A percentile compares a stretch with the other conserved stretches of the same genome.
phyloP scores from a whole-genome alignment of 2,329 filamentous ascomycete species.

The Aspergillus candidus region DNA sequence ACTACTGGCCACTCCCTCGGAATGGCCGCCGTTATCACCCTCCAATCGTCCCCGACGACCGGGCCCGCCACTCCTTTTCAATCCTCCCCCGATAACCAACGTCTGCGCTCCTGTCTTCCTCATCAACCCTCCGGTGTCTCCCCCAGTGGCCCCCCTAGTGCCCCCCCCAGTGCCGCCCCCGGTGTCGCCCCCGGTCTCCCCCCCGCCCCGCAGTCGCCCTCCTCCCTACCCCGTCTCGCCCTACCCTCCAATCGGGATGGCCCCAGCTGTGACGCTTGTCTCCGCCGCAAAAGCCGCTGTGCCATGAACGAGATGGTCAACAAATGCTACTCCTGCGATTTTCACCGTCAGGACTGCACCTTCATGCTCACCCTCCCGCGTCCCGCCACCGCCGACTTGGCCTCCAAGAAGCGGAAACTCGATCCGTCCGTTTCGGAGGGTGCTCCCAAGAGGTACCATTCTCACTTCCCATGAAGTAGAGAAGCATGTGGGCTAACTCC shows the following conservation, averaged over 20 bases:
- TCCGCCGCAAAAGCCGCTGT: slow-evolving; percentile 38
- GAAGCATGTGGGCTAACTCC: slow-evolving; percentile 7
- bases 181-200: slow-evolving; percentile 11
- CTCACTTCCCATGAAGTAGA: slow-evolving; percentile 1
- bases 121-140: slow-evolving; percentile 16
- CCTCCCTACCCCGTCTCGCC: slow-evolving; percentile 18
- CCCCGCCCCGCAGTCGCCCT: too few relatives aligned
- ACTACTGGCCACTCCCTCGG: slow-evolving; percentile 1
- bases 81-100: slow-evolving; percentile 18
- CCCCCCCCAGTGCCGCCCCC: slow-evolving; percentile 19
- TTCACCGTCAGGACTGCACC: slow-evolving; percentile 41
- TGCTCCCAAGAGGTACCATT: slow-evolving; percentile 32
- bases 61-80: slow-evolving; percentile 18
- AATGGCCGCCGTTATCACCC: slow-evolving; percentile 38
- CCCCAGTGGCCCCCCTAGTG: slow-evolving; percentile 9
- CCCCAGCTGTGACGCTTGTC: slow-evolving; percentile 38
- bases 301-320: slow-evolving; percentile 41
- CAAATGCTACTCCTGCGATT: slow-evolving; percentile 42
- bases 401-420: slow-evolving; percentile 37
- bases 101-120: slow-evolving; percentile 21
- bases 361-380: slow-evolving; percentile 27
- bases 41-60: slow-evolving; percentile 34
- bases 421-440: slow-evolving; percentile 24
- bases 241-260: slow-evolving; percentile 28
- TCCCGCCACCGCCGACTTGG: slow-evolving; percentile 17